These are phyloP conservation scores for Nicotiana knightiana DNA, from an alignment of 257 asterid genomes.

Conservation along the genomic window DNA sequence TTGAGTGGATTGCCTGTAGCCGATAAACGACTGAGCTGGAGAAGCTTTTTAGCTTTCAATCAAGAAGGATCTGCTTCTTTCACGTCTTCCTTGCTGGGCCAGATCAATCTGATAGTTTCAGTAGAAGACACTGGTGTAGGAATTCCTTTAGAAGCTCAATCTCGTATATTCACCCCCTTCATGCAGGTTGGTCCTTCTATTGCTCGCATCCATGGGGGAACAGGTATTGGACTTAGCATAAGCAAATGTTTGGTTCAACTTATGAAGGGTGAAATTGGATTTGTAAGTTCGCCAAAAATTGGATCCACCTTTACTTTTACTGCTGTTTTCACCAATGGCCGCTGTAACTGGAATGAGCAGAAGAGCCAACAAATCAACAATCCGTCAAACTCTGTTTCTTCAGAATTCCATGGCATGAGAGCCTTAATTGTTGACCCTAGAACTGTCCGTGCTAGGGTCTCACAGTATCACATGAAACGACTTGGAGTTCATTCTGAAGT, in stretches of 20 bases:
- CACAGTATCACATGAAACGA: conserved; percentile 69
- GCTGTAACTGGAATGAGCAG: conserved; percentile 28
- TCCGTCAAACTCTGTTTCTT: conserved; percentile 28
- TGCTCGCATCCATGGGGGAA: conserved; percentile 88
- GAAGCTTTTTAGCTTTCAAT: conserved; percentile 40
- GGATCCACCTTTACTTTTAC: conserved; percentile 95
- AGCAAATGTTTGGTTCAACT: conserved; percentile 95
- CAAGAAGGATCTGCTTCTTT: conserved; percentile 41
- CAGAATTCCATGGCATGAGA: conserved; percentile 63
- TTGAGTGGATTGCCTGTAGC: conserved; percentile 82
- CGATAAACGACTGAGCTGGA: conserved; percentile 71
- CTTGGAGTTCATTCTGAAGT: conserved; percentile 64
- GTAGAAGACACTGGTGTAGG: conserved; percentile 98
- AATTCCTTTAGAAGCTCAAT: conserved; percentile 73
- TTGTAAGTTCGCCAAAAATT: conserved; percentile 58
- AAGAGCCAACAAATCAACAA: conserved; percentile 25
- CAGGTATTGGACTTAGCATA: conserved; percentile 94
- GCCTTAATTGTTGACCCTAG: conserved; percentile 83
- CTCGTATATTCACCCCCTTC: conserved; percentile 78
- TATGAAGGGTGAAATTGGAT: conserved; percentile 93
- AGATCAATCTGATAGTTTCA: conserved; percentile 61
- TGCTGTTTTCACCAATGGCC: conserved; percentile 52
- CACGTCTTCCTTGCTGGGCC: conserved; percentile 33
- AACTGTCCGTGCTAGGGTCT: conserved; percentile 56
- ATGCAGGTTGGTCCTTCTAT: conserved; percentile 96